Conservation (phyloP, 768 basidiomycete species). For the Tephrocybe sp. region DNA sequence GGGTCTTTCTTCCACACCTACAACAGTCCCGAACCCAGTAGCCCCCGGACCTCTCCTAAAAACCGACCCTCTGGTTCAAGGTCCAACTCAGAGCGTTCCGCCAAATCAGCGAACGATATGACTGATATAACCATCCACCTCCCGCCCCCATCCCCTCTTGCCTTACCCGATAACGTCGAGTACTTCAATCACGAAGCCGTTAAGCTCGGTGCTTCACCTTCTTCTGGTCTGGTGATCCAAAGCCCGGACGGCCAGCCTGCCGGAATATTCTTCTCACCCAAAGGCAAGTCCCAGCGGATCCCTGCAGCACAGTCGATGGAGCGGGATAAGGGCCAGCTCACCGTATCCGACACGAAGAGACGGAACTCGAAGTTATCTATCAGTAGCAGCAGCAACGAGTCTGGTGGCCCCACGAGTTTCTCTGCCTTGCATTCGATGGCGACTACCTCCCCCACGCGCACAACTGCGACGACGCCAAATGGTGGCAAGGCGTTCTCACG, state of each 20-base stretch:
- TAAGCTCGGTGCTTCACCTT: constrained; percentile 72
- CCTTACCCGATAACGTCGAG: constrained; percentile 71
- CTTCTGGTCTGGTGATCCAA: constrained; percentile 87
- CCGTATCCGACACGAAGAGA: constrained; percentile 25
- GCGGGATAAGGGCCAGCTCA: constrained; percentile 40
- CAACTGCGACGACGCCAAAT: not conserved
- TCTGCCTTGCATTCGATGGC: constrained; percentile 33
- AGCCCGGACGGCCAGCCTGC: constrained; percentile 91
- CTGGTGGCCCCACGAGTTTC: constrained; percentile 25
- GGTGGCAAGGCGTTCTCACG: constrained; percentile 3
- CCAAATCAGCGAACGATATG: constrained; percentile 52
- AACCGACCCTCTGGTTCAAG: constrained; percentile 52
- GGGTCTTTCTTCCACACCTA: constrained; percentile 44
- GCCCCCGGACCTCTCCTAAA: constrained; percentile 43
- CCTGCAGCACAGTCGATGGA: constrained; percentile 44
- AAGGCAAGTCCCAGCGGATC: constrained; percentile 38
- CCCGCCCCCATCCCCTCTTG: constrained; percentile 68
- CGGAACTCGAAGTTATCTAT: constrained; percentile 22
- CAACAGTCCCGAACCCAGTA: constrained; percentile 18
- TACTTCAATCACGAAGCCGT: constrained; percentile 74
- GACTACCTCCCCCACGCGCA: constrained; percentile 15
- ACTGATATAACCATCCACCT: constrained; percentile 34
- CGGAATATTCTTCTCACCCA: constrained; percentile 96
- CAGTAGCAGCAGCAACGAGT: constrained; percentile 17
- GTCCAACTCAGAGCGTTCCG: constrained; percentile 61